Percentiles rank a stretch among this genome's conserved stretches.
Conservation (phyloP, 2,329 filamentous ascomycete species). For the Ceratocystis variospora region DNA sequence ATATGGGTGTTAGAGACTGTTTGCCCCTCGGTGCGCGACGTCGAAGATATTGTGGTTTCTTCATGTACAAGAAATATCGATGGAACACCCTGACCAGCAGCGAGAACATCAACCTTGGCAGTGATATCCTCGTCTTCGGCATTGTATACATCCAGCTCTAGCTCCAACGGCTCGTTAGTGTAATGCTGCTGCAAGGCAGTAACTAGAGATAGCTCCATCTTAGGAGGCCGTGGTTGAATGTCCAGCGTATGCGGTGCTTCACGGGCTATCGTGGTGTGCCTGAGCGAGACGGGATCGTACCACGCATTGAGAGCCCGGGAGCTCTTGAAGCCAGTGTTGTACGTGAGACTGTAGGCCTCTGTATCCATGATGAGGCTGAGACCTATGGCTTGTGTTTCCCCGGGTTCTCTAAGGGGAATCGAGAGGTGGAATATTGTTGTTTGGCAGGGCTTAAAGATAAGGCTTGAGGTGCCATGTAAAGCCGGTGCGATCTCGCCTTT, state of each 20-base stretch:
- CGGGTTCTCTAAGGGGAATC: conserved; percentile 65
- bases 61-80: conserved; percentile 31
- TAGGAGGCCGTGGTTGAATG: conserved; percentile 79
- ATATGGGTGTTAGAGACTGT: conserved; percentile 32
- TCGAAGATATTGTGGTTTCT: conserved; percentile 26
- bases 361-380: conserved; percentile 50
- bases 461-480: conserved; percentile 13
- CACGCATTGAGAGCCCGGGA: conserved; percentile 34
- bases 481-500: conserved; percentile 23
- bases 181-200: conserved; percentile 62
- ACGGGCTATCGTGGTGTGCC: conserved; percentile 34
- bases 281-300: conserved; percentile 34
- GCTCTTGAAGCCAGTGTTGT: conserved; percentile 42
- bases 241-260: conserved; percentile 44
- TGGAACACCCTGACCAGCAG: conserved; percentile 47
- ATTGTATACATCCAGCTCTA: conserved; percentile 62
- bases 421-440: conserved; percentile 58
- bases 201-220: conserved; percentile 61
- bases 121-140: conserved; percentile 68
- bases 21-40: conserved; percentile 30
- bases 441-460: conserved; percentile 39
- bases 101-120: conserved; percentile 53
- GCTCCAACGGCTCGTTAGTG: conserved; percentile 59
- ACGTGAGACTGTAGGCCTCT: conserved; percentile 53
- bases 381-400: conserved; percentile 54